Conservation (phyloP, 352 stramenopile species). For the Phytophthora aleatoria region DNA sequence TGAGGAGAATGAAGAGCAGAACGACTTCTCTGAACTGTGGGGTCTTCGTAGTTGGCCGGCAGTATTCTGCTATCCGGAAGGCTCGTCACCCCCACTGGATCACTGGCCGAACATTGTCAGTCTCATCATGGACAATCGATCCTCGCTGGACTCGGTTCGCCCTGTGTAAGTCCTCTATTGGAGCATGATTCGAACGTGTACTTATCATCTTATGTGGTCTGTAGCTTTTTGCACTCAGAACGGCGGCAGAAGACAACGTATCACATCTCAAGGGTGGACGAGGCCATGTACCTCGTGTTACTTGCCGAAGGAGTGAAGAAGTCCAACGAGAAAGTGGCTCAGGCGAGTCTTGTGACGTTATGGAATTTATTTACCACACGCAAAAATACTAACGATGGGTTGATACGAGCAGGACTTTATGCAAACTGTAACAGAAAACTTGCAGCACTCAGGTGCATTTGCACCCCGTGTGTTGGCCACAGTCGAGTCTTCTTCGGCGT, state of each 20-base stretch:
- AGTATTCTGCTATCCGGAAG: constrained; percentile 82
- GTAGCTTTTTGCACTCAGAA: constrained; percentile 71
- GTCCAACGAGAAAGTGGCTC: constrained; percentile 67
- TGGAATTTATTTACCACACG: not conserved
- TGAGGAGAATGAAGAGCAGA: constrained; percentile 67
- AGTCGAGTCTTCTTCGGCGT: constrained; percentile 10
- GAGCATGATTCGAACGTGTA: not conserved
- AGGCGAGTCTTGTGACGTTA: constrained; percentile 39
- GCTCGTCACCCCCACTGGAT: constrained; percentile 51
- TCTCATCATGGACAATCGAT: constrained; percentile 85
- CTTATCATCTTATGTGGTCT: constrained; percentile 9
- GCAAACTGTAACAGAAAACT: constrained; percentile 74
- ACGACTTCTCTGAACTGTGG: constrained; percentile 83
- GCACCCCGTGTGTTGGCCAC: constrained; percentile 29
- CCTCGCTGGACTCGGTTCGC: constrained; percentile 51
- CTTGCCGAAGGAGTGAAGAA: constrained; percentile 73
- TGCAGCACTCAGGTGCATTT: constrained; percentile 78
- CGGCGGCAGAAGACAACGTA: constrained; percentile 72
- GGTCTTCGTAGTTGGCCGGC: constrained; percentile 79
- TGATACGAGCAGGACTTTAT: constrained; percentile 69
- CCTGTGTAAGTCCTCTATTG: constrained; percentile 49
- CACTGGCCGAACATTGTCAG: constrained; percentile 90
- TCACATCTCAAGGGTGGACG: constrained; percentile 76
- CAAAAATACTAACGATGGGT: constrained; percentile 6
- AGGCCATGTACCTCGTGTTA: constrained; percentile 75